Base-by-base conservation (phyloP, 2,329 filamentous ascomycete genomes). In the Fusarium equiseti region DNA sequence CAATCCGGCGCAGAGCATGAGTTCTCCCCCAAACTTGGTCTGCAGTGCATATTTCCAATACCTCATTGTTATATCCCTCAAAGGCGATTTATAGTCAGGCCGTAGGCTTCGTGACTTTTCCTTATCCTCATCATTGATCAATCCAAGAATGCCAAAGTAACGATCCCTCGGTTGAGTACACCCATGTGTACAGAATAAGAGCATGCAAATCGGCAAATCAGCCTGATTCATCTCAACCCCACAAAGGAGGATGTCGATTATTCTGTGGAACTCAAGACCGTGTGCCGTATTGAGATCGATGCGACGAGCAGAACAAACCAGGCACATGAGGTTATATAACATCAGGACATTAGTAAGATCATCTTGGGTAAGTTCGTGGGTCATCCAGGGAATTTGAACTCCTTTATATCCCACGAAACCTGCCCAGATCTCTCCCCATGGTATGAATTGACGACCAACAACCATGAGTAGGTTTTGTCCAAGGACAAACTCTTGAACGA, bases 401-500 rank as follows among this genome's bases (percentile, higher is more conserved):
- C 29, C 51, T 8, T 20, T 52, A 1, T 52, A 65, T n/a, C 12
- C 13, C 24, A 52, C 0, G 10, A 31, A 42, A 9, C 62, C 62
- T 4, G 51, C 62, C 51, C 58, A 63, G 24, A 65, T 40, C 40
- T 40, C 45, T 15, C 58, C 51, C 62, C 51, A 65, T 8, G 58
- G 31, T 5, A 65, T 29, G 8, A 12, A 13, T 26, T 45, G 59
- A 32, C 27, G 62, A 2, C 59, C 62, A 6, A 63, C 2, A 8
- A 65, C 5, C 58, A 65, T 57, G 31, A 27, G 3, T 5, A 43
- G 51, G 3, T 52, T 27, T 0, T 44, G 62, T 4, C 51, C 58
- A 22, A 65, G 62, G 18, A 65, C 50, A 38, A 65, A 65, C 16
- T 65, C 58, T 35, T 65, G 62, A 15, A 65, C 62, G 16, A 65